Conservation (phyloP, 1,139 yeast species). For the Candida sp. region DNA sequence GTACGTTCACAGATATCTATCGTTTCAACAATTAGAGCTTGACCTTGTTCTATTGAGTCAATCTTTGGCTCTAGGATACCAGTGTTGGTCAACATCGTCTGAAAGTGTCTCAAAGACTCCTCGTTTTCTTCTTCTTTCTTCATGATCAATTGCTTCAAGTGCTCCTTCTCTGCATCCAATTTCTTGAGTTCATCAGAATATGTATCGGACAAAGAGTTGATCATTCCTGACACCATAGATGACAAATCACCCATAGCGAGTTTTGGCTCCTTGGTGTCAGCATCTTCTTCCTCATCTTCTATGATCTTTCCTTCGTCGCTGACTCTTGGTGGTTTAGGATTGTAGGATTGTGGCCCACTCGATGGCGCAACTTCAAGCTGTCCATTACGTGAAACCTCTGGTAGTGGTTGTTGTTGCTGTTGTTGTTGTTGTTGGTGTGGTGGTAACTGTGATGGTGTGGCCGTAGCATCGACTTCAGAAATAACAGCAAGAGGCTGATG, state of each 20-base stretch:
- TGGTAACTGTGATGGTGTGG: not conserved
- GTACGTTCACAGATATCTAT: slow-evolving; percentile 28
- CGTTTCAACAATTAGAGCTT: slow-evolving; percentile 23
- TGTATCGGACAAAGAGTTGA: slow-evolving; percentile 48
- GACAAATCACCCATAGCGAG: slow-evolving; percentile 38
- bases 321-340: slow-evolving; percentile 41
- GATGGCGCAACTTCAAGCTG: not conserved
- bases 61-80: slow-evolving; percentile 29
- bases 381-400: not conserved
- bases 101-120: slow-evolving; percentile 9
- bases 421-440: not conserved
- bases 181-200: slow-evolving; percentile 30
- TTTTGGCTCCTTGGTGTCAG: slow-evolving; percentile 12
- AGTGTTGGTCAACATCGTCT: slow-evolving; percentile 10
- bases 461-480: slow-evolving; percentile 25
- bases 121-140: slow-evolving; percentile 12
- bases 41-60: slow-evolving; percentile 31
- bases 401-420: not conserved
- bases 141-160: slow-evolving; percentile 21
- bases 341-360: slow-evolving; percentile 16
- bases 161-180: slow-evolving; percentile 23
- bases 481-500: slow-evolving; percentile 43
- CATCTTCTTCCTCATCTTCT: slow-evolving; percentile 11
- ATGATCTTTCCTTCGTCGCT: slow-evolving; percentile 34
- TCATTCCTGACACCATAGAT: slow-evolving; percentile 43